Evolutionary conservation across 345 rosid genomes (phyloP).

Genomic region (Corchorus olitorius): DNA sequence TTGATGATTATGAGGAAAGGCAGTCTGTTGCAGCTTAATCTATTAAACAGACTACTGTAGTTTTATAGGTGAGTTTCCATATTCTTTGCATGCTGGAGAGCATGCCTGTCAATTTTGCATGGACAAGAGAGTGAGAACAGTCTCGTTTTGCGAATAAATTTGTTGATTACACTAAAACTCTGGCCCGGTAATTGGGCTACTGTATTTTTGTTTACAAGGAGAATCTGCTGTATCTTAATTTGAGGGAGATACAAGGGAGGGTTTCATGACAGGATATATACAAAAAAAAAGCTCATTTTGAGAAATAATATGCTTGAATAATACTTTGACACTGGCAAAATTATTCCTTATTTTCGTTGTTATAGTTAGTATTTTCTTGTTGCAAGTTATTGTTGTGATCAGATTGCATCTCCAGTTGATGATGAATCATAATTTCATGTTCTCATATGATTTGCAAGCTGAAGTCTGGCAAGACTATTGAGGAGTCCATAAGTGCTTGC

Average conservation of each 20-base stretch:
- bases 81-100: conserved; percentile 63
- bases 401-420: background rate
- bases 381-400: background rate
- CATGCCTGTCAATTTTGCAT: conserved; percentile 58
- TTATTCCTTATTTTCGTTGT: background rate
- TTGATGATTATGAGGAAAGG: conserved; percentile 75
- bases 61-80: conserved; percentile 28
- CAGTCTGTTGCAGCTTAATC: conserved; percentile 69
- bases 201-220: conserved; percentile 14
- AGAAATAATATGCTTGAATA: background rate
- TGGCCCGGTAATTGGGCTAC: conserved; percentile 9
- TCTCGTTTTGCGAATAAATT: conserved; percentile 20
- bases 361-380: background rate
- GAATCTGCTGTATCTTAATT: conserved; percentile 32
- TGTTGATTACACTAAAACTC: conserved; percentile 14
- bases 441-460: background rate
- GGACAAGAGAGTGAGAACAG: conserved; percentile 25
- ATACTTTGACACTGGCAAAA: background rate
- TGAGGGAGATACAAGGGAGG: conserved; percentile 22
- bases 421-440: background rate
- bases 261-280: conserved; percentile 8
- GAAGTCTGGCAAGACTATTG: background rate
- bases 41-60: conserved; percentile 25
- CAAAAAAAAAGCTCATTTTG: background rate
- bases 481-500: background rate